phyloP scores from a whole-genome alignment of 768 basidiomycete genomes.

The Suillus lakei region DNA sequence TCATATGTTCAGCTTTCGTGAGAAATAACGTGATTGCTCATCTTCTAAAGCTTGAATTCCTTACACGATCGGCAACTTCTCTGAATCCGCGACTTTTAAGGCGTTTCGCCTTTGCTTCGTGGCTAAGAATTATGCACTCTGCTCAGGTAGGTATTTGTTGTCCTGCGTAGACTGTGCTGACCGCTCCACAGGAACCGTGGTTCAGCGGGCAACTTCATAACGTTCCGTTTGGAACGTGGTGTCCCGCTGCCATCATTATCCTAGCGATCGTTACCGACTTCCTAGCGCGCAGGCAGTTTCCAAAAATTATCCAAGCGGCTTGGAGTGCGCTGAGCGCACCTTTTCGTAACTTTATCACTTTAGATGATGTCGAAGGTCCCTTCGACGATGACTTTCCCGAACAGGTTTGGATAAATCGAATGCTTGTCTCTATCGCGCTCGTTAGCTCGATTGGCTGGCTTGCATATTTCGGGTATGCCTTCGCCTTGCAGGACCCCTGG shows the following conservation, averaged over 20 bases:
- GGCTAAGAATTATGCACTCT: slow-evolving; percentile 4
- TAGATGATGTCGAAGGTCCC: slow-evolving; percentile 54
- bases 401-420: slow-evolving; percentile 35
- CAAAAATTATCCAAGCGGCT: slow-evolving; percentile 29
- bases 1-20: slow-evolving; percentile 6
- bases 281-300: slow-evolving; percentile 18
- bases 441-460: slow-evolving; percentile 48
- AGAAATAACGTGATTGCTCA: slow-evolving; percentile 10
- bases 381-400: slow-evolving; percentile 7
- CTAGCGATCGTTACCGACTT: slow-evolving; percentile 38
- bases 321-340: slow-evolving; percentile 40
- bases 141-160: background rate
- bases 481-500: slow-evolving; percentile 30
- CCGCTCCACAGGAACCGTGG: slow-evolving; percentile 8
- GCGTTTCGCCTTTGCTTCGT: slow-evolving; percentile 1
- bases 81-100: slow-evolving; percentile 11
- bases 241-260: slow-evolving; percentile 28
- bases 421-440: slow-evolving; percentile 42
- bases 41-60: slow-evolving; percentile 9
- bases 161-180: background rate
- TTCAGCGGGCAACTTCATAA: slow-evolving; percentile 4
- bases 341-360: slow-evolving; percentile 55
- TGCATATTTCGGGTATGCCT: slow-evolving; percentile 43
- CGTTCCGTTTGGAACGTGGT: slow-evolving; percentile 12
- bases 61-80: slow-evolving; percentile 13